Evolutionary conservation across 2,329 filamentous ascomycete species (phyloP).

Genomic region (Arthrobotrys entomopaga): DNA sequence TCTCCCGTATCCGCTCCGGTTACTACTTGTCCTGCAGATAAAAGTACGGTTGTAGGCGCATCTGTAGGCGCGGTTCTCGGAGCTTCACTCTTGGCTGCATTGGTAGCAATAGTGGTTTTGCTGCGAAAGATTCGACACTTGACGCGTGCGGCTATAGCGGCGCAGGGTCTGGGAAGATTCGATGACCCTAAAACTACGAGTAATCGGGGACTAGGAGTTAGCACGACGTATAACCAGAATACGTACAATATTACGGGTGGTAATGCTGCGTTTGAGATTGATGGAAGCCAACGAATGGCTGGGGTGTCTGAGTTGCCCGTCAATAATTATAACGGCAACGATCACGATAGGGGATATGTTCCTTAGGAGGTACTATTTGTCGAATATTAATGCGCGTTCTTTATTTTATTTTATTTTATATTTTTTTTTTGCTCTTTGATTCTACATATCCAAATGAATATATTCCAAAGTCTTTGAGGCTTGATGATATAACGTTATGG

Average conservation of each 20-base stretch:
- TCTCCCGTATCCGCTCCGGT: neutral
- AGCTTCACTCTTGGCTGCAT: neutral
- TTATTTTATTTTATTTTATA: too few species aligned
- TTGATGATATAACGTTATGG: too few species aligned
- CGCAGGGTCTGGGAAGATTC: neutral
- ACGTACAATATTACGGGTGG: neutral
- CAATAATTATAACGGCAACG: neutral
- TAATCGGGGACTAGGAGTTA: too few species aligned
- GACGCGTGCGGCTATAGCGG: neutral
- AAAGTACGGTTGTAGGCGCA: neutral
- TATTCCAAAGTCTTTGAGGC: too few species aligned
- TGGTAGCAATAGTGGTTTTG: neutral
- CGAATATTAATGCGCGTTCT: neutral
- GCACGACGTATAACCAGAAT: neutral
- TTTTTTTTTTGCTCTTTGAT: too few species aligned
- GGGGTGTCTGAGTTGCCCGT: neutral
- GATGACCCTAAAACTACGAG: neutral
- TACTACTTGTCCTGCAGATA: neutral
- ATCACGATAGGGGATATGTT: neutral
- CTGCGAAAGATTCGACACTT: neutral
- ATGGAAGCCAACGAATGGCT: neutral
- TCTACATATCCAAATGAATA: too few species aligned
- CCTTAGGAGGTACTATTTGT: neutral
- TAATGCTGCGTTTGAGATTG: neutral
- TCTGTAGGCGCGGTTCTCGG: conserved; percentile 14